Base-by-base conservation (phyloP, 768 basidiomycete genomes). In the Tephrocybe sp. region DNA sequence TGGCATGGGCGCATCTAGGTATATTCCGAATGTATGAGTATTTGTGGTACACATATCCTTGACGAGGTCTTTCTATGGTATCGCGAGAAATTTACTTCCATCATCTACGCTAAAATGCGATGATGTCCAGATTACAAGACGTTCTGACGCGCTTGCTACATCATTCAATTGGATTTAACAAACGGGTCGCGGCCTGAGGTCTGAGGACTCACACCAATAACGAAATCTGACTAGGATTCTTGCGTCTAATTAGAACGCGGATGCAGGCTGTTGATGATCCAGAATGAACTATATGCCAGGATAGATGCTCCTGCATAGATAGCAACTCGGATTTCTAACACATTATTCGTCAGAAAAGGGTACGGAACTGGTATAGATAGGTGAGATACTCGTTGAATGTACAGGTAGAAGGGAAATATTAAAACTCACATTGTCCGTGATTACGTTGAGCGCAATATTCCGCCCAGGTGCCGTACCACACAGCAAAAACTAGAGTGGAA, bases 331-430 rank as follows among this genome's bases (percentile, higher is more conserved):
- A 72, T 65, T 7, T 59, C 54, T 16, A 83, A 67, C 0, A 79
- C 68, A 59, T 76, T 83, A 15, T 83, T 56, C 0, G 82, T 88
- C 50, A 93, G 70, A 69, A 93, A 92, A 0, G 91, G 91, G 66
- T 93, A 92, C 22, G 90, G 88, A 69, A 91, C 87, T 88, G 11
- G 1, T 16, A 18, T 13, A 42, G 34, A 31, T 23, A 33, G 11
- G 33, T 18, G 18, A 38, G 23, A n/a, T 22, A 24, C 42, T 18
- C n/a, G n/a, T 38, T 21, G 18, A 38, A n/a, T 16, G 4, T n/a
- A 19, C 12, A 38, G 5, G 30, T 12, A 36, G 16, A 43, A 38
- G 43, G 22, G 36, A 7, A 15, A n/a, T 76, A 83, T 66, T 54
- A 88, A 85, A 89, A 2, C 59, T 61, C 4, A n/a, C n/a, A n/a